A percentile compares a stretch with the other conserved stretches of the same genome.
These are phyloP conservation scores for Mortierella claussenii DNA, from an alignment of 192 early-diverging fungal genomes.

Conservation along the genomic window DNA sequence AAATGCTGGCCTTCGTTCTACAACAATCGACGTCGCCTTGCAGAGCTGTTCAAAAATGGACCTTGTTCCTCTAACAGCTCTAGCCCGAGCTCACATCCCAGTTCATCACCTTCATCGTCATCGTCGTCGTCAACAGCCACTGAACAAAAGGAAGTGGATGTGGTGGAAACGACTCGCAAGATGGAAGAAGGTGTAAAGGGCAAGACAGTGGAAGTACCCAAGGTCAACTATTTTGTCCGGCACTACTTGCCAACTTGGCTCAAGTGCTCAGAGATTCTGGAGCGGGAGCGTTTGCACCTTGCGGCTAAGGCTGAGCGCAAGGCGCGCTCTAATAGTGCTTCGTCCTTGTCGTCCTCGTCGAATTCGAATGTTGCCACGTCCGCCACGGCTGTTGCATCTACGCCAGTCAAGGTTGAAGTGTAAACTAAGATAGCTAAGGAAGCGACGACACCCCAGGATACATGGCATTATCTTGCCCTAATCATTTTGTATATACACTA, in stretches of 20 bases:
- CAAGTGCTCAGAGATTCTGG: conserved; percentile 20
- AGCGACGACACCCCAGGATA: no score
- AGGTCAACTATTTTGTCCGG: conserved; percentile 12
- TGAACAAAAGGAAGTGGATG: conserved; percentile 9
- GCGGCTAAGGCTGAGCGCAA: background rate
- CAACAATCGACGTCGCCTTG: conserved; percentile 39
- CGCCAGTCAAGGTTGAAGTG: no score
- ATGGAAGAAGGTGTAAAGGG: conserved; percentile 34
- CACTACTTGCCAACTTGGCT: conserved; percentile 15
- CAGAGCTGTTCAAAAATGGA: conserved; percentile 23
- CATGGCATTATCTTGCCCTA: no score
- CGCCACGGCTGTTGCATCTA: no score
- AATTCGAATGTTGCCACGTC: no score
- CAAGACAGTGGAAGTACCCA: conserved; percentile 17
- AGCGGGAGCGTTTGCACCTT: conserved; percentile 11
- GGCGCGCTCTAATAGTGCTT: background rate
- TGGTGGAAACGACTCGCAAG: conserved; percentile 29
- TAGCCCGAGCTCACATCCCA: background rate
- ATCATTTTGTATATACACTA: no score
- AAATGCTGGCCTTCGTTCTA: conserved; percentile 43
- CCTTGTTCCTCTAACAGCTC: background rate
- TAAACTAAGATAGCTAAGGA: no score
- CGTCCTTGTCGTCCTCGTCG: no score
- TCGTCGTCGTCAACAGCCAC: no score
- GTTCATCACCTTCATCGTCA: no score